Evolutionary conservation across 2,329 filamentous ascomycete species (phyloP).

Genomic region (Metarhizium robertsii): DNA sequence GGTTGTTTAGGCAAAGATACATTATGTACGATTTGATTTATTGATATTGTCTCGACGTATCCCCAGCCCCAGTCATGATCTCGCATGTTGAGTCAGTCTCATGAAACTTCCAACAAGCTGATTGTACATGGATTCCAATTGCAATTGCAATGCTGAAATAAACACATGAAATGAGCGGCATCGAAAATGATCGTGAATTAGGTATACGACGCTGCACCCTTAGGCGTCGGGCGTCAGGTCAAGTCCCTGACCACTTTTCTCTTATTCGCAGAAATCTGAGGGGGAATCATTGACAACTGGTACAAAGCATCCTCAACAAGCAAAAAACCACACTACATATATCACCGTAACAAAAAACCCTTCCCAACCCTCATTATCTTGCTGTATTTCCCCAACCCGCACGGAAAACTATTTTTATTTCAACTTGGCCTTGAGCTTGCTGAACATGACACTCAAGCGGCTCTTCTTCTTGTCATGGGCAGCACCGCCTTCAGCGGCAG

Average conservation of each 20-base stretch:
- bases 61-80: conserved; percentile 3
- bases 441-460: conserved; percentile 53
- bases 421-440: conserved; percentile 42
- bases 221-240: conserved; percentile 17
- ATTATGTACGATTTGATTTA: background rate
- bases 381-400: conserved; percentile 12
- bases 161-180: conserved; percentile 3
- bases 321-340: conserved; percentile 18
- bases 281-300: conserved; percentile 30
- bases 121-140: conserved; percentile 9
- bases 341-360: conserved; percentile 8
- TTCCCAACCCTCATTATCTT: conserved; percentile 6
- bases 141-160: conserved; percentile 7
- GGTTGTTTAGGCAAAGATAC: background rate
- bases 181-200: conserved; percentile 22
- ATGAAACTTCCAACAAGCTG: conserved; percentile 7
- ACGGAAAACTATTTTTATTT: conserved; percentile 16
- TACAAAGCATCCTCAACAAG: conserved; percentile 25
- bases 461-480: conserved; percentile 59
- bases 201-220: conserved; percentile 18
- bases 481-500: conserved; percentile 12
- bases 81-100: conserved; percentile 2
- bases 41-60: conserved; percentile 1
- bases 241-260: conserved; percentile 11
- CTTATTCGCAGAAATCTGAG: conserved; percentile 17